Evolutionary conservation across 2,329 filamentous ascomycete species (phyloP).

Genomic region (Fusarium lateritium): DNA sequence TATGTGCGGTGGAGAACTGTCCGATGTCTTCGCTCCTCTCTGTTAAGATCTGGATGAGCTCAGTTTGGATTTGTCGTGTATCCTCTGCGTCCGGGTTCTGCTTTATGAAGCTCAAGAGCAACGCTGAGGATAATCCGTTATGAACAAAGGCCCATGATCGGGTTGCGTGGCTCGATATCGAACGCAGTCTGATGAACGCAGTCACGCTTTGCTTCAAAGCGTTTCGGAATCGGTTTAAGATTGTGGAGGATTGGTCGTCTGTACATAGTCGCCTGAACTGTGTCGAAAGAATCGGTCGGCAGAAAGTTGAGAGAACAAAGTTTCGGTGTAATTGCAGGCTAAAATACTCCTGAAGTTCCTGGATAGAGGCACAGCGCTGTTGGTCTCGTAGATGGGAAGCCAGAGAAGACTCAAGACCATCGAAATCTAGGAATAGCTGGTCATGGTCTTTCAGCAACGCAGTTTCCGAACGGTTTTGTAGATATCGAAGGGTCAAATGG

Average conservation of each 20-base stretch:
- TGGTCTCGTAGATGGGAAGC: constrained; percentile 2
- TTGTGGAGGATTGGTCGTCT: neutral
- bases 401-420: constrained; percentile 9
- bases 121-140: constrained; percentile 36
- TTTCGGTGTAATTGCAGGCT: constrained; percentile 27
- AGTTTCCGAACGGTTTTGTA: neutral
- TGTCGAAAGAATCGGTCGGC: constrained; percentile 26
- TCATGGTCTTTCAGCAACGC: neutral
- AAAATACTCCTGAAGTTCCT: constrained; percentile 31
- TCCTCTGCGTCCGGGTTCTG: constrained; percentile 17
- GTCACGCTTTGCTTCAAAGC: constrained; percentile 21
- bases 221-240: constrained; percentile 12
- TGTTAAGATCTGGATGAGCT: constrained; percentile 24
- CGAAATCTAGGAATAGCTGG: constrained; percentile 10
- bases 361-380: constrained; percentile 23
- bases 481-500: constrained; percentile 9
- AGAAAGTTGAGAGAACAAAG: constrained; percentile 32
- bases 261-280: neutral
- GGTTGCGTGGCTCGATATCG: constrained; percentile 28
- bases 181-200: constrained; percentile 33
- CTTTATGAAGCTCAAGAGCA: constrained; percentile 35
- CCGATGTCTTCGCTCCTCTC: constrained; percentile 14
- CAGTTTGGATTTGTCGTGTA: constrained; percentile 30
- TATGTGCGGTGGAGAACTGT: constrained; percentile 33
- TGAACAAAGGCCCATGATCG: constrained; percentile 43